Conservation (phyloP, 306 rosid genomes). For the Rubus idaeus region DNA sequence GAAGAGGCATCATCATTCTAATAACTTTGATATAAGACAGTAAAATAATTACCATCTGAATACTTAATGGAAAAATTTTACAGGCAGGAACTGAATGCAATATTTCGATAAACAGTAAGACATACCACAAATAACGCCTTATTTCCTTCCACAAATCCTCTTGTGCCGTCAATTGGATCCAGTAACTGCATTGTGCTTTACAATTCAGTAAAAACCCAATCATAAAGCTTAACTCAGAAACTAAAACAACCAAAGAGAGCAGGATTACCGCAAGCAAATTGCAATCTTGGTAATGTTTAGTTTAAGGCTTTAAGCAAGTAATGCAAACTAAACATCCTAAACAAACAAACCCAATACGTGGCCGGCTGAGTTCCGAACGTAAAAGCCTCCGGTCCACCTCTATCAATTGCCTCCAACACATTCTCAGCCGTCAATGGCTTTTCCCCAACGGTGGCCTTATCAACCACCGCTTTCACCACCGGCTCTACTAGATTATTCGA, state of each 20-base stretch:
- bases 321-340: neutral
- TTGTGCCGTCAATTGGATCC: conserved; percentile 92
- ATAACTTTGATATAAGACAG: neutral
- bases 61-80: neutral
- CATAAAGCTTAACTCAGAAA: conserved; percentile 10
- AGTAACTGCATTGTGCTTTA: conserved; percentile 60
- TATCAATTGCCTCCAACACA: conserved; percentile 75
- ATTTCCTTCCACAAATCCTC: conserved; percentile 65
- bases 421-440: conserved; percentile 53
- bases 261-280: conserved; percentile 8
- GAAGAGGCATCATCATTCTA: neutral
- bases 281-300: neutral
- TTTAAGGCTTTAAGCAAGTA: neutral
- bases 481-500: conserved; percentile 57
- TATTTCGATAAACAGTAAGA: conserved; percentile 3
- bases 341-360: conserved; percentile 69
- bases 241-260: conserved; percentile 6
- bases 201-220: conserved; percentile 14
- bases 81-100: neutral
- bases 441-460: conserved; percentile 36
- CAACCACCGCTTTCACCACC: conserved; percentile 53
- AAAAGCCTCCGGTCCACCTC: conserved; percentile 75
- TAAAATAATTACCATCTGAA: neutral
- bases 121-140: conserved; percentile 74
- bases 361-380: conserved; percentile 68